Evolutionary conservation across 179 eudicot species (phyloP).

Genomic region (Amaranthus tricolor): DNA sequence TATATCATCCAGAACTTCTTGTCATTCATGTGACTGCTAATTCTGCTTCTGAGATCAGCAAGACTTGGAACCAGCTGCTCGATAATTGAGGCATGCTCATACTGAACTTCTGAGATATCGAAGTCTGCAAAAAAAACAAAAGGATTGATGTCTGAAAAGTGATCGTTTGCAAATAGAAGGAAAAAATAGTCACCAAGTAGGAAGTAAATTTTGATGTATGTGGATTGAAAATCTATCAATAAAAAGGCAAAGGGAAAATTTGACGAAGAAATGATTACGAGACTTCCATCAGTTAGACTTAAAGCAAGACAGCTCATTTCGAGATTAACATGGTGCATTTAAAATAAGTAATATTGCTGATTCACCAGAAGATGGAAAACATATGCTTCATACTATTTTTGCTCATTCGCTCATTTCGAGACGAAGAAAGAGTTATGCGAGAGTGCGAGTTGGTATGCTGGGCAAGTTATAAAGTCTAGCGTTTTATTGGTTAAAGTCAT

Average conservation of each 20-base stretch:
- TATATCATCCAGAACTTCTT: constrained; percentile 45
- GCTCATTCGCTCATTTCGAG: no score
- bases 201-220: neutral
- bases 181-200: neutral
- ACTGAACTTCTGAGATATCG: constrained; percentile 35
- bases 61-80: constrained; percentile 45
- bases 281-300: neutral
- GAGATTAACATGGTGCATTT: neutral
- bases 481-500: no score
- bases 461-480: no score
- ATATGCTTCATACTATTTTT: no score
- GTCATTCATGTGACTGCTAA: constrained; percentile 27
- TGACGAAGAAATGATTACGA: neutral
- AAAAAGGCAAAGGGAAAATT: neutral
- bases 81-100: constrained; percentile 39
- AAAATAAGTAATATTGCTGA: neutral
- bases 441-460: no score
- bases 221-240: neutral
- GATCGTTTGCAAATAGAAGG: neutral
- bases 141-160: neutral
- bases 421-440: no score
- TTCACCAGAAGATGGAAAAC: neutral
- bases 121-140: constrained; percentile 29
- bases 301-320: neutral
- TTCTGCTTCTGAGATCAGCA: constrained; percentile 31